Evolutionary conservation across 768 basidiomycete genomes (phyloP), one percentile per base, ranked within the genome.

Genomic region (Mrakia gelida): DNA sequence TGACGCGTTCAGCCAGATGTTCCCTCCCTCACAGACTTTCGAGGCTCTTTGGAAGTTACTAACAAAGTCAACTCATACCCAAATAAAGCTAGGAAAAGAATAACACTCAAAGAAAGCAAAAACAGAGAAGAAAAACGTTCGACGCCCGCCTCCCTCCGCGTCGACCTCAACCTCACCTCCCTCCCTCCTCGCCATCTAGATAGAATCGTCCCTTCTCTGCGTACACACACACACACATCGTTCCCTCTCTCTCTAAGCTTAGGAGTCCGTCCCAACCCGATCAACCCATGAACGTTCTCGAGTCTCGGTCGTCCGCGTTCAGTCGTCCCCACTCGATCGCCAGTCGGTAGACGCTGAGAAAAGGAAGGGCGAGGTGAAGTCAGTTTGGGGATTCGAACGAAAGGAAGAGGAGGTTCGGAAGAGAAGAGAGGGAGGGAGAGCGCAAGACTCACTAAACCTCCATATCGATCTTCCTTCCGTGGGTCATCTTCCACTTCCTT

Each of bases 271-370:
- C 4, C 26, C 21, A 7, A 56, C 28, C 59, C 8, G n/a, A 1
- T 59, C 38, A 70, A n/a, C 67, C 67, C 67, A 70, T 70, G 38
- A 70, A 70, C 18, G 67, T 70, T 41, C 23, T 70, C 67, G 89
- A 86, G 54, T 92, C 91, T 61, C 95, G 88, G 84, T 96, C 92
- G 82, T 97, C 94, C 15, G 91, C 88, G 86, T 88, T 91, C 34
- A 98, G 86, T 23, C 95, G 86, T 45, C 91, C 94, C 87, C 94
- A 98, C 83, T 97, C 95, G 63, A 97, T 84, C 80, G 91, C 92
- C 30, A 96, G 86, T 81, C 95, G 87, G 84, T 92, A 96, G 9
- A 95, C 90, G 83, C 65, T 68, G 38, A 30, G 8, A 59, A 30
- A 49, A 13, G 67, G 38, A 23, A 30, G 26, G 32, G 18, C 28